Evolutionary conservation across 495 filamentous ascomycete genomes (phyloP).

Genomic region (Ramalina intermedia): DNA sequence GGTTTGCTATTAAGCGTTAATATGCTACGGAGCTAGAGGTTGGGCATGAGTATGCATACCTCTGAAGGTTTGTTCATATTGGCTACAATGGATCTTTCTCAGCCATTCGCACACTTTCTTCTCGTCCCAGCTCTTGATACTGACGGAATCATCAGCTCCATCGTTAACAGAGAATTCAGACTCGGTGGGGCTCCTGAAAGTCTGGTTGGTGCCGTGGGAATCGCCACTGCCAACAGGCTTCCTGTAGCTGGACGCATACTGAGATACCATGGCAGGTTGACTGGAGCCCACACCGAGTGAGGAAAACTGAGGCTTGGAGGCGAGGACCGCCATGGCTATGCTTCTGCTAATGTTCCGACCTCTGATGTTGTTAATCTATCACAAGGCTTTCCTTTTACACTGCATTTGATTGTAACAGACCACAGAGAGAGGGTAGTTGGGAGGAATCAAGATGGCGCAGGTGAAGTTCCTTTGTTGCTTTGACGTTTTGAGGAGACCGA

Average conservation of each 20-base stretch:
- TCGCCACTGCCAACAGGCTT: slow-evolving; percentile 21
- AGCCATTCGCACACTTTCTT: slow-evolving; percentile 83
- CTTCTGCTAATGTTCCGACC: not conserved
- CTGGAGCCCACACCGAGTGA: slow-evolving; percentile 43
- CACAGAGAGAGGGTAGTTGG: not conserved
- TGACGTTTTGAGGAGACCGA: slow-evolving; percentile 7
- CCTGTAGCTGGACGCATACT: slow-evolving; percentile 33
- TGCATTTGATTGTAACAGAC: not conserved
- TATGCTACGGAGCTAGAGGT: not conserved
- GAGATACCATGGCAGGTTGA: slow-evolving; percentile 33
- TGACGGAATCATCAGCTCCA: slow-evolving; percentile 1
- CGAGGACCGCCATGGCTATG: slow-evolving; percentile 61
- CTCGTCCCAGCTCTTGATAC: slow-evolving; percentile 56
- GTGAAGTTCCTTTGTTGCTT: slow-evolving; percentile 3
- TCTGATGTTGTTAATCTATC: no score
- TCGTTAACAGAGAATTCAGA: slow-evolving; percentile 81
- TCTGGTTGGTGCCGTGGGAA: slow-evolving; percentile 29
- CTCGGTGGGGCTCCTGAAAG: slow-evolving; percentile 77
- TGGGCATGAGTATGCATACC: slow-evolving; percentile 26
- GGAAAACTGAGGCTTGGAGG: slow-evolving; percentile 66
- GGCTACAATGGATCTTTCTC: slow-evolving; percentile 71
- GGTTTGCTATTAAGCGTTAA: slow-evolving; percentile 44
- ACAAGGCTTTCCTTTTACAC: no score
- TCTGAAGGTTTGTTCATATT: slow-evolving; percentile 86
- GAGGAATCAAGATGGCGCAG: not conserved